Base-by-base conservation (phyloP, 805 yeast species). In the Pichia nanzhaoensis region DNA sequence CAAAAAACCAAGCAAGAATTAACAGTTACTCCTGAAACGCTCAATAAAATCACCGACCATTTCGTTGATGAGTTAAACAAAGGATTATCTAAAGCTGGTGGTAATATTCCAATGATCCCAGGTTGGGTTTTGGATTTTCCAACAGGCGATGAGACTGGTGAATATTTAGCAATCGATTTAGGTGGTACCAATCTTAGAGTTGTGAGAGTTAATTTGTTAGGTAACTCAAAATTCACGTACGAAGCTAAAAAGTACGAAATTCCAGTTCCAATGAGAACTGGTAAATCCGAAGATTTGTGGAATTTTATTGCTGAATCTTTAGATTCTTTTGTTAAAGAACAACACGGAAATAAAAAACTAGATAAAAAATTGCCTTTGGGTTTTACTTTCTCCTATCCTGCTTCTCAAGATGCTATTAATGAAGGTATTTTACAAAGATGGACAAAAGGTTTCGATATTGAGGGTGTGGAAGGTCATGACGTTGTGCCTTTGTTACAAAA, bases 101-200 rank as follows among this genome's bases (percentile, higher is more conserved):
- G 93, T 48, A 83, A 82, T 64, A 87, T 88, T 59, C 98, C 99
- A 50, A 91, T 91, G 98, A 89, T 84, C 61, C 95, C 95, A 39
- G 86, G 95, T 51, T 91, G 97, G 97, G 97, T 91, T 45, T 71
- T 89, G 74, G 95, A 84, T 59, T 84, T 73, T 71, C 97, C 98
- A 53, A 82, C 91, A 41, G 99, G 99, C 53, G 69, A 79, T 55
- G 99, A 91, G 66, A 75, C 74, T 35, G 99, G 99, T 53, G 82
- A 87, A 55, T 91, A 75, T 67, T 69, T 91, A 62, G 97, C 98
- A 43, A 84, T 93, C 49, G 99, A 91, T 65, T 76, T 91, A 69
- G 99, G 99, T 64, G 99, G 99, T 51, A 91, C 99, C 51, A 91
- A 91, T 70, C 75, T 91, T 66, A 80, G 99, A 65, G 95, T 89